Percentiles rank a stretch among this genome's conserved stretches.
Conservation (phyloP, 371 early-diverging fungal genomes). For the Rhizopus sp. region DNA sequence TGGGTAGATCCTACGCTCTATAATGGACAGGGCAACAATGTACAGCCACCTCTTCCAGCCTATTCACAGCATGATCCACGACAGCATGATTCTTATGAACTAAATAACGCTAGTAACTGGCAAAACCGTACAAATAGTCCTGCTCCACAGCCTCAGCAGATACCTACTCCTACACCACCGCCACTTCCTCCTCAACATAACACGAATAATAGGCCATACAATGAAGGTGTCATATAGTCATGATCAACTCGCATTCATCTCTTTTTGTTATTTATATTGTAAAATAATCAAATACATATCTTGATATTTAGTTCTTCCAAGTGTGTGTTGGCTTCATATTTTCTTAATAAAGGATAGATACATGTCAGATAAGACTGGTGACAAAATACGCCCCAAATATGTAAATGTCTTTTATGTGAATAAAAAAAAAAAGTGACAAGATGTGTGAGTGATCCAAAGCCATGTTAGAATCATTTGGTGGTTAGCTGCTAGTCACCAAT, state of each 20-base stretch:
- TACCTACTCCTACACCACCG: constrained; percentile 1
- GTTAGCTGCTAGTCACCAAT: constrained; percentile 21
- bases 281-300: no score
- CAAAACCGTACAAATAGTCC: constrained; percentile 5
- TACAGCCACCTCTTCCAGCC: constrained; percentile 23
- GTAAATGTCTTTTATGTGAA: no score
- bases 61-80: constrained; percentile 18
- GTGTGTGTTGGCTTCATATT: no score
- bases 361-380: no score
- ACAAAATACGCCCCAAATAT: no score
- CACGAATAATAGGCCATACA: neutral
- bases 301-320: no score
- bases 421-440: no score
- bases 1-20: constrained; percentile 61
- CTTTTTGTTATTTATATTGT: no score
- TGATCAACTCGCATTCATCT: no score
- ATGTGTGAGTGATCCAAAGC: no score
- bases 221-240: no score
- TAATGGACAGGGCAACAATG: constrained; percentile 41
- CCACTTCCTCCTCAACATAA: neutral
- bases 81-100: constrained; percentile 13
- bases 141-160: constrained; percentile 2
- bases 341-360: no score
- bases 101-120: constrained; percentile 22
- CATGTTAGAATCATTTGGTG: neutral